phyloP scores from a whole-genome alignment of 2,329 filamentous ascomycete species.

The Hypoxylon sp. region DNA sequence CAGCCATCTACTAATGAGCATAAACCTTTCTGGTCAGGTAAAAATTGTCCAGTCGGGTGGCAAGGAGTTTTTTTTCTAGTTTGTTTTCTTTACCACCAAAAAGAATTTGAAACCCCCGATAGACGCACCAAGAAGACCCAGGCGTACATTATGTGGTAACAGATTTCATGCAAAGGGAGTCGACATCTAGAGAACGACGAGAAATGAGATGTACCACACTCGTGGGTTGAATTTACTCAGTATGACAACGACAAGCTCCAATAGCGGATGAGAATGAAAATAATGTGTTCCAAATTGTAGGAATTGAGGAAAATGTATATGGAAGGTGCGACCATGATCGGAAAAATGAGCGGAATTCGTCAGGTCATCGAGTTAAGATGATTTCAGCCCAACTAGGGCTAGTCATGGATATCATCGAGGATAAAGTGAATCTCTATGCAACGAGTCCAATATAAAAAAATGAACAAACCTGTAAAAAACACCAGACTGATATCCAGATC shows the following conservation, averaged over 20 bases:
- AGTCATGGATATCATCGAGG: background rate
- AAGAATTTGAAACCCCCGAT: no score
- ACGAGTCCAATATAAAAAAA: slow-evolving; percentile 9
- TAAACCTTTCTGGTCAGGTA: no score
- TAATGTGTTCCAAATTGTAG: background rate
- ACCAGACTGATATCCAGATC: slow-evolving; percentile 50
- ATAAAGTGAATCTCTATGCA: slow-evolving; percentile 2
- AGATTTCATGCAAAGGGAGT: background rate
- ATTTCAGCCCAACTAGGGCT: background rate
- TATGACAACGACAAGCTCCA: background rate
- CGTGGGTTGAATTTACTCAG: background rate
- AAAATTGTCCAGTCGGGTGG: no score
- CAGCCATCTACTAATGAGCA: no score
- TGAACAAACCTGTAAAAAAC: slow-evolving; percentile 41
- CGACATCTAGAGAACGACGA: no score
- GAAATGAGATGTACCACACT: background rate
- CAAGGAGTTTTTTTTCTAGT: no score
- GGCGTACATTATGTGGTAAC: background rate
- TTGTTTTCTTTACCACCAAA: background rate
- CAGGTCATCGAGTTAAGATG: background rate
- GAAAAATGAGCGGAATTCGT: background rate
- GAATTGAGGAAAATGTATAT: background rate
- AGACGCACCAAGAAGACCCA: background rate
- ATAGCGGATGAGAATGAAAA: background rate
- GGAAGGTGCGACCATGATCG: background rate